These are phyloP conservation scores for Megacollybia marginata DNA, from an alignment of 768 basidiomycete species.

Conservation along the genomic window DNA sequence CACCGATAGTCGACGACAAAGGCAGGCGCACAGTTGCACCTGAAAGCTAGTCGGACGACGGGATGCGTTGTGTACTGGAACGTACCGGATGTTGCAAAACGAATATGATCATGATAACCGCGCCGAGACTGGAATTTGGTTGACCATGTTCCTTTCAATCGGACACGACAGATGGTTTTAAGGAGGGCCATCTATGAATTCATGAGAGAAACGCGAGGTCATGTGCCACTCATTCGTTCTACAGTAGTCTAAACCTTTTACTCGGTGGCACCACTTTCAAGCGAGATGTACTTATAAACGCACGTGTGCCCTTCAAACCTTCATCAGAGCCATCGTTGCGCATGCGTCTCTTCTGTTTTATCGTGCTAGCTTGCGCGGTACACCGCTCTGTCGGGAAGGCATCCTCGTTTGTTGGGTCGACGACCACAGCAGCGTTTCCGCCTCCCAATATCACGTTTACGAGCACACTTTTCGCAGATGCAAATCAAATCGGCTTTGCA, in stretches of 20 bases:
- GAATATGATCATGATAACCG: slow-evolving; percentile 67
- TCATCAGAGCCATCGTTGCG: no score
- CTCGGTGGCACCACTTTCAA: no score
- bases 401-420: slow-evolving; percentile 36
- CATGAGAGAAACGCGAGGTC: no score
- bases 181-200: no score
- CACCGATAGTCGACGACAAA: slow-evolving; percentile 67
- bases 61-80: neutral
- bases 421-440: slow-evolving; percentile 33
- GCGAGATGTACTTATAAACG: no score
- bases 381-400: slow-evolving; percentile 4
- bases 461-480: slow-evolving; percentile 33
- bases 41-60: slow-evolving; percentile 14
- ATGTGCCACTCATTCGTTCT: no score
- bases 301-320: no score
- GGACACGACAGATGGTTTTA: no score
- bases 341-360: no score
- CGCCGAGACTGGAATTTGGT: neutral
- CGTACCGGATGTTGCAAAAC: slow-evolving; percentile 35
- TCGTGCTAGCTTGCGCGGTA: no score
- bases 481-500: slow-evolving; percentile 33
- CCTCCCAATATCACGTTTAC: slow-evolving; percentile 22
- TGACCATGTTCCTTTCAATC: no score
- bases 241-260: no score
- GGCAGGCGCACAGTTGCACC: slow-evolving; percentile 65